phyloP scores from a whole-genome alignment of 768 basidiomycete species.

The Suillus discolor region DNA sequence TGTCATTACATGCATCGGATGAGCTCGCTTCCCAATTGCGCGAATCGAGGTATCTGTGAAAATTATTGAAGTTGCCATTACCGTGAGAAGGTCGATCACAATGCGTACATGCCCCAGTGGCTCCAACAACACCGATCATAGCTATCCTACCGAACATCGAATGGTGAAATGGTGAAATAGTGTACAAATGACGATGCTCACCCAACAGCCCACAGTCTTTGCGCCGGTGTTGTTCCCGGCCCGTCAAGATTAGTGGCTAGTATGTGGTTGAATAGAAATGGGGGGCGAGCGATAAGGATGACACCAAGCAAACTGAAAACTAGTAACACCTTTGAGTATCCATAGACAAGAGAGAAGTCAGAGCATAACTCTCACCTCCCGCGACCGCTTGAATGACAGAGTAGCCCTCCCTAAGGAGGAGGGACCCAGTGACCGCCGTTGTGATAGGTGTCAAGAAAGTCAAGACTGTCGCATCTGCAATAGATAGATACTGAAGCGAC shows the following conservation, averaged over 20 bases:
- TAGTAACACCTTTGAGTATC: conserved; percentile 19
- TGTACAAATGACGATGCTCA: conserved; percentile 22
- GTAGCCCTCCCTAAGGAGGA: conserved; percentile 66
- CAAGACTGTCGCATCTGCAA: conserved; percentile 78
- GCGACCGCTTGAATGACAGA: conserved; percentile 57
- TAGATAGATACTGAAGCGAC: conserved; percentile 70
- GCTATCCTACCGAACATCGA: conserved; percentile 45
- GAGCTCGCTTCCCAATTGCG: conserved; percentile 75
- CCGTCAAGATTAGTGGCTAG: not conserved
- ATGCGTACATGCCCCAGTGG: conserved; percentile 67
- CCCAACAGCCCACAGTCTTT: conserved; percentile 63
- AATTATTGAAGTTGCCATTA: not conserved
- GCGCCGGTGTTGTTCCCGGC: conserved; percentile 26
- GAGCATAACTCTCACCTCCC: conserved; percentile 37
- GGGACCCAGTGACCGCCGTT: conserved; percentile 61
- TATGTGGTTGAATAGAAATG: conserved; percentile 62
- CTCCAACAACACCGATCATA: conserved; percentile 64
- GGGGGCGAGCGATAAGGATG: conserved; percentile 78
- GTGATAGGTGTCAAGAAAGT: conserved; percentile 73
- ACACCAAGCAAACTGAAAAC: conserved; percentile 76
- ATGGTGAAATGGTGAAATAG: not conserved
- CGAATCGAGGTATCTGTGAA: conserved; percentile 54
- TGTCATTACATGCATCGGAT: conserved; percentile 69
- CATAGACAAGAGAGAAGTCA: not conserved
- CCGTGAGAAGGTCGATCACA: conserved; percentile 1